Percentiles rank a stretch among this genome's conserved stretches.
Conservation (phyloP, 495 filamentous ascomycete genomes). For the Ramalina peruviana region DNA sequence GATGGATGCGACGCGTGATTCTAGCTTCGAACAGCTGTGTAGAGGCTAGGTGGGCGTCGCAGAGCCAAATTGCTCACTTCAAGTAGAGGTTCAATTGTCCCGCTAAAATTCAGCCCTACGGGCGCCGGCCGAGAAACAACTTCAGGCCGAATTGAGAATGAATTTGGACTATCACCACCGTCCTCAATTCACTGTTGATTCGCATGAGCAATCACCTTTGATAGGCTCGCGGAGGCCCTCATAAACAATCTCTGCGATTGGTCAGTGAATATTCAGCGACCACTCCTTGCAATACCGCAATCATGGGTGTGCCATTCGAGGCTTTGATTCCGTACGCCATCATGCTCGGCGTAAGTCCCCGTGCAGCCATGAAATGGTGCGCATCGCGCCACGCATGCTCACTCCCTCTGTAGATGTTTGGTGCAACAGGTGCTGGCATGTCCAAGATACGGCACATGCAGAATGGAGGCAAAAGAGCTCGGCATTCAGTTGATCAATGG, state of each 20-base stretch:
- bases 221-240: background rate
- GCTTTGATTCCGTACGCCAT: conserved; percentile 87
- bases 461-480: conserved; percentile 76
- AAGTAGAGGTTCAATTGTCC: conserved; percentile 2
- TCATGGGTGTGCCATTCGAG: conserved; percentile 94
- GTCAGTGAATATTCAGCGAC: too few species aligned
- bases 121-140: background rate
- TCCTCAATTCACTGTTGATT: background rate
- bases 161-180: background rate
- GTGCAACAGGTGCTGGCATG: conserved; percentile 62
- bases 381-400: conserved; percentile 8
- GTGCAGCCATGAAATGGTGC: conserved; percentile 8
- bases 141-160: background rate
- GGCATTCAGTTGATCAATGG: conserved; percentile 83
- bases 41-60: background rate
- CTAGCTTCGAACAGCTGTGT: background rate
- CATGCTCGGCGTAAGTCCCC: conserved; percentile 59
- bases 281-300: conserved; percentile 16
- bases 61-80: background rate
- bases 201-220: background rate
- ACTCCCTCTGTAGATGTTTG: conserved; percentile 65
- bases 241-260: background rate
- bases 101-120: conserved; percentile 2
- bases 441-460: conserved; percentile 58
- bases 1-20: conserved; percentile 1